These are phyloP conservation scores for Penicillium simplicissimum DNA, from an alignment of 495 filamentous ascomycete genomes.

Conservation along the genomic window DNA sequence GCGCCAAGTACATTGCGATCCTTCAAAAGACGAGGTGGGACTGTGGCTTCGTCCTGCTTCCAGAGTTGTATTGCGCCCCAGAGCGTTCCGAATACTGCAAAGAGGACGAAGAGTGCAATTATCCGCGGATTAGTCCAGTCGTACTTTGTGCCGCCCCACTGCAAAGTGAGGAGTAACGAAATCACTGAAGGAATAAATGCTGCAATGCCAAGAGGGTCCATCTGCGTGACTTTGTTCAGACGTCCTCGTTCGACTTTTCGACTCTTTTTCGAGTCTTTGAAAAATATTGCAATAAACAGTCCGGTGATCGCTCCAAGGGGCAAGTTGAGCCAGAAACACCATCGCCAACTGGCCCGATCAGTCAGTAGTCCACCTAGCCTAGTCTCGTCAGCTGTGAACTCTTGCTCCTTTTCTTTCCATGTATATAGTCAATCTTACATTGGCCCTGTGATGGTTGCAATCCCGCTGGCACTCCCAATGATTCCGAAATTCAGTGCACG, in stretches of 20 bases:
- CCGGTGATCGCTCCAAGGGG: constrained; percentile 68
- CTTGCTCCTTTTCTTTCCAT: background rate
- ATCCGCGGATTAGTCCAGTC: constrained; percentile 64
- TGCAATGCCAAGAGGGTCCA: constrained; percentile 67
- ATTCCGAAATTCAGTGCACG: constrained; percentile 74
- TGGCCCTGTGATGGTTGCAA: constrained; percentile 76
- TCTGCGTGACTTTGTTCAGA: constrained; percentile 50
- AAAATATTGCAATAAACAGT: constrained; percentile 56
- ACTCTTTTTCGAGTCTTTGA: constrained; percentile 55
- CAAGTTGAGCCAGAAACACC: constrained; percentile 66
- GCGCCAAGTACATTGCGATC: constrained; percentile 65
- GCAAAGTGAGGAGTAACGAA: constrained; percentile 72
- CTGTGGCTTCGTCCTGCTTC: constrained; percentile 72
- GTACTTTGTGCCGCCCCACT: constrained; percentile 80
- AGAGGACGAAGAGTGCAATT: constrained; percentile 68
- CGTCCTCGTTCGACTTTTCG: constrained; percentile 36
- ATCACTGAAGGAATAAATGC: constrained; percentile 73
- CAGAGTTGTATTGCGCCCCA: constrained; percentile 69
- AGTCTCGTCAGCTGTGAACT: constrained; percentile 8
- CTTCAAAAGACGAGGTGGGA: constrained; percentile 70
- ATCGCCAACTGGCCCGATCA: constrained; percentile 58
- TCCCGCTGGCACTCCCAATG: constrained; percentile 77
- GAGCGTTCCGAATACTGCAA: constrained; percentile 57
- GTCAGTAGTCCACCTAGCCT: constrained; percentile 59
- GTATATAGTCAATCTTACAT: constrained; percentile 36